Evolutionary conservation across 169 alveolate genomes (phyloP).

Genomic region (Plasmodium ovale): DNA sequence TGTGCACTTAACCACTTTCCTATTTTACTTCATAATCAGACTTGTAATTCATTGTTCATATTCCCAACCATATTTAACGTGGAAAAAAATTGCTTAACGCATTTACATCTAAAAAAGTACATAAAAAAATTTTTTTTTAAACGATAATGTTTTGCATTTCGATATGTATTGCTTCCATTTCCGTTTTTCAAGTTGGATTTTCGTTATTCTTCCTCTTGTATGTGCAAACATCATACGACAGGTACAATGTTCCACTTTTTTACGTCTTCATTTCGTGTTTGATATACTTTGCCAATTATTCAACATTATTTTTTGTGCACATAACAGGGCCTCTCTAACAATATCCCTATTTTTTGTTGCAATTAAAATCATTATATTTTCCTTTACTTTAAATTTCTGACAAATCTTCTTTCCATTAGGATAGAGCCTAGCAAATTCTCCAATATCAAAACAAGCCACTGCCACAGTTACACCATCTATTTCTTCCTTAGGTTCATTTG

Average conservation of each 20-base stretch:
- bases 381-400: constrained; percentile 89
- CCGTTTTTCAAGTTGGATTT: no score
- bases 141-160: neutral
- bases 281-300: constrained; percentile 88
- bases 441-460: constrained; percentile 92
- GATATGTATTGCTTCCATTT: no score
- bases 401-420: constrained; percentile 91
- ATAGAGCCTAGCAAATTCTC: constrained; percentile 91
- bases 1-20: neutral
- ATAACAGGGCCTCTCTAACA: constrained; percentile 90
- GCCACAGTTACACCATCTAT: constrained; percentile 87
- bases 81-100: neutral
- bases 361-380: constrained; percentile 87
- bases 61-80: neutral
- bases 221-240: no score
- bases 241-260: neutral
- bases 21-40: neutral
- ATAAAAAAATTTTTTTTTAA: no score
- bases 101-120: neutral
- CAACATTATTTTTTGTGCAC: constrained; percentile 92
- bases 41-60: neutral
- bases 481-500: constrained; percentile 53
- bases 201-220: no score
- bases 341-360: constrained; percentile 89
- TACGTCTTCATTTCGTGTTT: constrained; percentile 17